These are phyloP conservation scores for Colletotrichum sp. DNA, from an alignment of 2,329 filamentous ascomycete species.

Conservation along the genomic window DNA sequence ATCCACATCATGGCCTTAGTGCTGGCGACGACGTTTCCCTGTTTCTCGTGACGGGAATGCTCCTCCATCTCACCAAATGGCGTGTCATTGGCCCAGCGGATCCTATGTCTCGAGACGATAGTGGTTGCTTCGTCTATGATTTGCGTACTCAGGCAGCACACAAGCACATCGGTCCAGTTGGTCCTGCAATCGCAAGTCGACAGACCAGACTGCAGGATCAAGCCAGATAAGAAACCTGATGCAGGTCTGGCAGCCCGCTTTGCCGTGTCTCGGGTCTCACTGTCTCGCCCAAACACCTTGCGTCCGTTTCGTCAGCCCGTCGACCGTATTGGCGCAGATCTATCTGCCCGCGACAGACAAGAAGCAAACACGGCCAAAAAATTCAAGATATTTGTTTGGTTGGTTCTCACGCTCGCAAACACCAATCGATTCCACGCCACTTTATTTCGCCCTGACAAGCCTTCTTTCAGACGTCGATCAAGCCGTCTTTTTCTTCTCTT, in stretches of 20 bases:
- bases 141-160: not conserved
- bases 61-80: not conserved
- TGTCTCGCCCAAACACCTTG: not conserved
- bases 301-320: not conserved
- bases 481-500: not conserved
- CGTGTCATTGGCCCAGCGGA: not conserved
- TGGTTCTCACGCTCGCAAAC: not conserved
- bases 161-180: not conserved
- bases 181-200: not conserved
- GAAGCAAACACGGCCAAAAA: not conserved
- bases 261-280: slow-evolving; percentile 5
- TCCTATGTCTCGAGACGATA: not conserved
- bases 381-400: not conserved
- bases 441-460: not conserved
- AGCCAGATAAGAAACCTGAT: slow-evolving; percentile 3
- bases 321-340: not conserved
- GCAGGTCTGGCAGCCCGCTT: slow-evolving; percentile 9
- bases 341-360: not conserved
- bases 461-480: not conserved
- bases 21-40: not conserved
- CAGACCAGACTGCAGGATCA: not conserved
- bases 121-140: not conserved
- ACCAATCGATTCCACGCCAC: not conserved
- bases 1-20: not conserved
- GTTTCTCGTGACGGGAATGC: not conserved